Base-by-base conservation (phyloP, 768 basidiomycete genomes). In the Hypsizygus marmoreus region DNA sequence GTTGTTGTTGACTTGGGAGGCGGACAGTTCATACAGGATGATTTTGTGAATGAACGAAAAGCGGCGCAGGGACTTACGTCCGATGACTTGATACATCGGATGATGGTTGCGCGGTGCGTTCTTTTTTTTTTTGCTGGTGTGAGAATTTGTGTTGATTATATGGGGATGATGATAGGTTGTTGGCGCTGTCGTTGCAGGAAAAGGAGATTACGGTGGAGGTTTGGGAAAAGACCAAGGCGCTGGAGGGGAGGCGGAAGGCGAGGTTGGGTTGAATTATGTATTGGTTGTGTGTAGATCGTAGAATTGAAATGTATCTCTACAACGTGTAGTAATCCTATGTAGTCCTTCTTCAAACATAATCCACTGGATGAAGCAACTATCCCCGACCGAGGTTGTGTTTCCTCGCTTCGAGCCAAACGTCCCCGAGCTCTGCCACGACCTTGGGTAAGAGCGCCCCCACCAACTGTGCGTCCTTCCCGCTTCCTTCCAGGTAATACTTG, bases 401-500 rank as follows among this genome's bases (percentile, higher is more conserved):
- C 30, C 70, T 62, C 13, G 79, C 80, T 59, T 86, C 75, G 64
- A 94, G 73, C 91, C 91, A 94, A 12, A 72, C 70, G 14, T 71
- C 64, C 13, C 76, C 75, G 8, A 94, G 65, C 51, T 87, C 84
- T 30, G 67, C 62, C 2, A 88, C 76, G 0, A 89, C 83, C 31
- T 59, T 61, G 4, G 66, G 63, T n/a, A 94, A 72, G 28, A 80
- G 62, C 4, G 51, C 55, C 2, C 66, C 66, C 4, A 93, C 81
- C 0, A 60, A 57, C n/a, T 49, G 50, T 0, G 67, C 56, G 51
- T 87, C 66, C 38, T 62, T 70, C 0, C 90, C 89, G 38, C 71
- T 77, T 9, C 88, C 92, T 69, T 95, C 92, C 22, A 94, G 70
- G 59, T 95, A 95, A 63, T 87, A 91, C 61, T 95, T 95, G 68